These are phyloP conservation scores for Endotrypanum monterogeii DNA, from an alignment of 208 protist species.

Conservation along the genomic window DNA sequence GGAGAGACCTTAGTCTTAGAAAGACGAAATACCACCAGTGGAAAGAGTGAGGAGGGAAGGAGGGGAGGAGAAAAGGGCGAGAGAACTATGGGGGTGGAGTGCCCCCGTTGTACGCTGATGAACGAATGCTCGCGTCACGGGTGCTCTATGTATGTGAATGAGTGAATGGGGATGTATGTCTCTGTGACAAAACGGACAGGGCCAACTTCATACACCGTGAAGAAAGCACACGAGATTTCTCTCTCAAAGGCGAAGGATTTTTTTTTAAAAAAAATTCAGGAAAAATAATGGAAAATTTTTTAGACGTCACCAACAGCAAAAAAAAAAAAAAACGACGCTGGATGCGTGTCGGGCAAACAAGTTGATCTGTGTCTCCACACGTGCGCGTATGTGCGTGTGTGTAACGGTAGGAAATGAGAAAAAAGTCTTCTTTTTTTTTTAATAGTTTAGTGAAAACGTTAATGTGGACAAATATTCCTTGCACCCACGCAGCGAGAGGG, in stretches of 20 bases:
- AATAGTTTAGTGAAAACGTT: no score
- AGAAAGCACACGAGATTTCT: no score
- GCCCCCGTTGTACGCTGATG: not conserved
- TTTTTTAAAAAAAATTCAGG: no score
- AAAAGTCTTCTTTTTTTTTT: no score
- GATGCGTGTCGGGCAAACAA: not conserved
- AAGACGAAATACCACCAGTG: no score
- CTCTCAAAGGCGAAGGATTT: not conserved
- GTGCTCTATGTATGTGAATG: not conserved
- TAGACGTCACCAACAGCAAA: not conserved
- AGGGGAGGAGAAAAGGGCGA: not conserved
- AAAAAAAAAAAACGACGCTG: not conserved
- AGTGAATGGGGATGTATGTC: not conserved
- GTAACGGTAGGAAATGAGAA: not conserved
- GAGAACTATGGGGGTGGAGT: not conserved
- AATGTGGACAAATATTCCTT: no score
- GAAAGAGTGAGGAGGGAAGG: not conserved
- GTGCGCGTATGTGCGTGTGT: slow-evolving; percentile 1
- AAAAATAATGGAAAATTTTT: not conserved
- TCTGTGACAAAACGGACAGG: not conserved
- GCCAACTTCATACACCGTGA: not conserved
- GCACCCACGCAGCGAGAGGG: not conserved
- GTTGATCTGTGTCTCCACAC: not conserved
- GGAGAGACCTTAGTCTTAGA: not conserved
- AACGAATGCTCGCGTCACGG: not conserved